phyloP scores from a whole-genome alignment of 352 stramenopile species.

The Phytophthora syringae region DNA sequence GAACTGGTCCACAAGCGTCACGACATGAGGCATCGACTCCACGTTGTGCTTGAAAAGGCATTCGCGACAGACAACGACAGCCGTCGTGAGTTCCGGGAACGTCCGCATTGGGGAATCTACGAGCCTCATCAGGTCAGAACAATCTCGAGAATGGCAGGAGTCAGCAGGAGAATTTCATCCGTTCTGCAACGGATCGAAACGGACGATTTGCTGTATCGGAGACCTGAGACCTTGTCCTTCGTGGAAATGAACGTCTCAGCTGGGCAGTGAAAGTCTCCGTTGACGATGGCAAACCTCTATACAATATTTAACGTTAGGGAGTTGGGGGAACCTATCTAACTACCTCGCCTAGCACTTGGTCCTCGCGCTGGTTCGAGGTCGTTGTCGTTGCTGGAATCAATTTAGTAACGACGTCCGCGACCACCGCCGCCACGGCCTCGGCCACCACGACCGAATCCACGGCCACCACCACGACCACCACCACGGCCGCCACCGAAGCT shows the following conservation, averaged over 20 bases:
- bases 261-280: too few relatives aligned
- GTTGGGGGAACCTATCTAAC: conserved; percentile 37
- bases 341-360: conserved; percentile 23
- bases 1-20: conserved; percentile 22
- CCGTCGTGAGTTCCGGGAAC: conserved; percentile 10
- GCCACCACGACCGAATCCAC: conserved; percentile 43
- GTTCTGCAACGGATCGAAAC: not conserved
- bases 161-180: not conserved
- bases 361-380: conserved; percentile 12
- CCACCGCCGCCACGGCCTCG: conserved; percentile 37
- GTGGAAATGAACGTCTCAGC: too few relatives aligned
- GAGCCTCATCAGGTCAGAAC: not conserved
- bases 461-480: conserved; percentile 41
- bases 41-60: conserved; percentile 20
- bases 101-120: not conserved
- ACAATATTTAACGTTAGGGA: conserved; percentile 49
- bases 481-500: conserved; percentile 53
- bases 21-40: conserved; percentile 16
- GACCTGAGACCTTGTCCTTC: too few relatives aligned
- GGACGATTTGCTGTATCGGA: too few relatives aligned
- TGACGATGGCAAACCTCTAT: conserved; percentile 38
- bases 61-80: conserved; percentile 17
- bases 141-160: not conserved
- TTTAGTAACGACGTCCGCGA: conserved; percentile 41
- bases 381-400: conserved; percentile 19